Conservation (phyloP, 176 grass and related monocot species). For the Musa acuminata region DNA sequence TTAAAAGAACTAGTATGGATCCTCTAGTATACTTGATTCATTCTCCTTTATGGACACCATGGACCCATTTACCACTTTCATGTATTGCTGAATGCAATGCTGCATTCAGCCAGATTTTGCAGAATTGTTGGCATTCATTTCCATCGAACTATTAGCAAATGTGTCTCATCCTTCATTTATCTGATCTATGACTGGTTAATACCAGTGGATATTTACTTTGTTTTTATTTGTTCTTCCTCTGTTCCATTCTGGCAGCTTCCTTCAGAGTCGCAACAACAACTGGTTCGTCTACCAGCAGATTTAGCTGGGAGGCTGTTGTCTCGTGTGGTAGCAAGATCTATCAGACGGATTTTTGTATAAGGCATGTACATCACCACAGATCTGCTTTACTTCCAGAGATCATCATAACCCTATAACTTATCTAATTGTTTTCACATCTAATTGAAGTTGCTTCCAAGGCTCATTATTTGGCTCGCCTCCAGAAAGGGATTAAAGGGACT, state of each 20-base stretch:
- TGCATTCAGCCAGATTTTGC: too few relatives aligned
- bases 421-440: background rate
- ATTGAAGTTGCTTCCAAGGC: background rate
- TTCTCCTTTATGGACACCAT: too few relatives aligned
- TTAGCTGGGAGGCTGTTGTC: conserved; percentile 60
- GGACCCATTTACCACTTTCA: too few relatives aligned
- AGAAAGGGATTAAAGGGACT: too few relatives aligned
- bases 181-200: background rate
- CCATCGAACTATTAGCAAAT: too few relatives aligned
- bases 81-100: too few relatives aligned
- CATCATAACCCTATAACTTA: background rate
- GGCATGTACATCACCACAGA: background rate
- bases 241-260: conserved; percentile 45
- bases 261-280: conserved; percentile 59
- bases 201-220: background rate
- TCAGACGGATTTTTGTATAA: conserved; percentile 47
- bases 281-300: conserved; percentile 64
- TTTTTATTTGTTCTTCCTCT: conserved; percentile 10
- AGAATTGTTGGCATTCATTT: too few relatives aligned
- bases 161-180: too few relatives aligned
- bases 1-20: too few relatives aligned
- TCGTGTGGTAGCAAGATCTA: conserved; percentile 68
- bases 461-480: too few relatives aligned
- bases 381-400: background rate
- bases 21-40: too few relatives aligned